phyloP scores from a whole-genome alignment of 139 green algal species.

The Tetradesmus obliquus region DNA sequence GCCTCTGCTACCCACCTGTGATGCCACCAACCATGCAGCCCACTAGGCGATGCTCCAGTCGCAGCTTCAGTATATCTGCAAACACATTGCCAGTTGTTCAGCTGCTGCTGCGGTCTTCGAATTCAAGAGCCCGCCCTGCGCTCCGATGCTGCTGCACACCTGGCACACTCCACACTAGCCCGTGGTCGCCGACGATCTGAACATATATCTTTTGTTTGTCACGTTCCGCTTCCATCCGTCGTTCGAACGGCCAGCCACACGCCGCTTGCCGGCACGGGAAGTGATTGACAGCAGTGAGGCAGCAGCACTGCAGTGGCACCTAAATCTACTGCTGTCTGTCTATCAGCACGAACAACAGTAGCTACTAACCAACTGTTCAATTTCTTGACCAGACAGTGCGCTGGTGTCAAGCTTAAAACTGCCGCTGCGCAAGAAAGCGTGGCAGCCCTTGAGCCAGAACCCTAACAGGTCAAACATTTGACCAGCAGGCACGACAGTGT shows the following conservation, averaged over 20 bases:
- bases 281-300: not conserved
- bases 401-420: no score
- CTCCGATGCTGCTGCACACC: conserved; percentile 10
- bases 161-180: conserved; percentile 26
- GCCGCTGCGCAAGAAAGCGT: no score
- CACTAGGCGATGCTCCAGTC: conserved; percentile 52
- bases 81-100: not conserved
- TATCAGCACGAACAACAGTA: not conserved
- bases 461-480: no score
- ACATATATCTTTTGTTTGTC: not conserved
- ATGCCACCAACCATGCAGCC: conserved; percentile 68
- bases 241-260: not conserved
- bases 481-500: no score
- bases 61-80: conserved; percentile 52
- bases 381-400: no score
- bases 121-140: not conserved
- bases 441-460: no score
- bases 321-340: not conserved
- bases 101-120: not conserved
- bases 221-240: not conserved
- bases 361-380: not conserved
- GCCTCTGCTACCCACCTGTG: not conserved
- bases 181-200: conserved; percentile 18
- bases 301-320: not conserved
- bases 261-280: not conserved